Percentiles rank a stretch among this genome's conserved stretches.
Conservation (phyloP, 2,329 filamentous ascomycete species). For the Aureobasidium vineae region DNA sequence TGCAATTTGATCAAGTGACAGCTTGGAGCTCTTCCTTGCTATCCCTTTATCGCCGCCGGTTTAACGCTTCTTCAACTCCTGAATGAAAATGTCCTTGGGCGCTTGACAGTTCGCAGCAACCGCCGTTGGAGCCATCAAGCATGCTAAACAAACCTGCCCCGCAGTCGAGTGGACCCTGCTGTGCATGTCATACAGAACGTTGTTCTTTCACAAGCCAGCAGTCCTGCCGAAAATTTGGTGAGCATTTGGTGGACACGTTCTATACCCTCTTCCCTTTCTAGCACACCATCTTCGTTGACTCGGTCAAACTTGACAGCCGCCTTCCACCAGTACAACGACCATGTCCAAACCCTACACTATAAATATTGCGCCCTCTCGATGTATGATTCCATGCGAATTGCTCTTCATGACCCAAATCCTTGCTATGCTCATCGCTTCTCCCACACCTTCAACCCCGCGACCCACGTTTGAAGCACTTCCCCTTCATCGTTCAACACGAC, state of each 20-base stretch:
- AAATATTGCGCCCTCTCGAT: background rate
- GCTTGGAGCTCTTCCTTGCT: background rate
- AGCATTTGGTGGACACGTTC: background rate
- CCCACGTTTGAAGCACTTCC: conserved; percentile 53
- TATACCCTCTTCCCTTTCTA: background rate
- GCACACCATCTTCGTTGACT: background rate
- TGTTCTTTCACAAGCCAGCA: background rate
- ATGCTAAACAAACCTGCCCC: conserved; percentile 19
- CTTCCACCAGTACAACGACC: background rate
- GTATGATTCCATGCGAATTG: background rate
- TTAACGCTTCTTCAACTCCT: conserved; percentile 14
- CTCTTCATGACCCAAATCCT: too few relatives aligned
- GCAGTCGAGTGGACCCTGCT: conserved; percentile 12
- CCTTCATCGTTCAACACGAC: conserved; percentile 49
- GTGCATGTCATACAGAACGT: background rate
- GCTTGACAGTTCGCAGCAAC: conserved; percentile 20
- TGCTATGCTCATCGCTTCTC: conserved; percentile 33
- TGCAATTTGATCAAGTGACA: conserved; percentile 12
- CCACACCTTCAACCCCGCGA: conserved; percentile 51
- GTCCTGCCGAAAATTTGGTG: background rate
- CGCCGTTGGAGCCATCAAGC: conserved; percentile 7
- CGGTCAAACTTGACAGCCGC: background rate
- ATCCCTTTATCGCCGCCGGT: conserved; percentile 1
- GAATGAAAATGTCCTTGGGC: conserved; percentile 15
- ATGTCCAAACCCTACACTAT: background rate